phyloP scores from a whole-genome alignment of 148 eudicot species.

The Salicornia ramosissima region DNA sequence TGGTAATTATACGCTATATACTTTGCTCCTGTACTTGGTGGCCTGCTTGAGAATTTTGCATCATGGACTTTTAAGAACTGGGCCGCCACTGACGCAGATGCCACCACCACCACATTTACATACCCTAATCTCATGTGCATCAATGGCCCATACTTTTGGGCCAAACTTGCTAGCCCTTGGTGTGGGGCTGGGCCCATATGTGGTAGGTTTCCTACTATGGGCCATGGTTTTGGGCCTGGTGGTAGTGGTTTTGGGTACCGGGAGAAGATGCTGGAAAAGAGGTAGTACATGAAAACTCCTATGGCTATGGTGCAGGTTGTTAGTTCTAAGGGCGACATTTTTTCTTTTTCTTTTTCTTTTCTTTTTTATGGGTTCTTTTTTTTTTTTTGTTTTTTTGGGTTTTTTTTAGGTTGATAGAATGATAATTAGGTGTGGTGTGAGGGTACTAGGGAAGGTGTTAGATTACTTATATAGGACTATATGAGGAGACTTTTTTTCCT shows the following conservation, averaged over 20 bases:
- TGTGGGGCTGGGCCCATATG: slow-evolving; percentile 80
- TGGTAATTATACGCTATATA: slow-evolving; percentile 81
- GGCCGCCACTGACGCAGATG: slow-evolving; percentile 66
- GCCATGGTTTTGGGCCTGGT: slow-evolving; percentile 90
- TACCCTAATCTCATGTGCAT: slow-evolving; percentile 65
- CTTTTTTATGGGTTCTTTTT: too few species aligned
- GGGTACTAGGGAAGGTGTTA: not conserved
- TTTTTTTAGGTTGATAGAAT: too few species aligned
- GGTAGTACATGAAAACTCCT: slow-evolving; percentile 29
- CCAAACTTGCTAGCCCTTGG: slow-evolving; percentile 60
- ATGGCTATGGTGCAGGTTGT: slow-evolving; percentile 27
- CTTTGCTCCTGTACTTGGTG: slow-evolving; percentile 85
- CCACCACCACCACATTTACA: slow-evolving; percentile 80
- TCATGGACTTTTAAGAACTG: slow-evolving; percentile 72
- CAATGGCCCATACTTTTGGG: slow-evolving; percentile 61
- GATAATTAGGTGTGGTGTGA: not conserved
- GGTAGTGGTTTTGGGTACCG: slow-evolving; percentile 47
- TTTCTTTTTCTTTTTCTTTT: too few species aligned
- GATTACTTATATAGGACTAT: not conserved
- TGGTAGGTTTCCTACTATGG: slow-evolving; percentile 80
- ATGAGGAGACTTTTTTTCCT: too few species aligned
- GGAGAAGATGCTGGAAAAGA: slow-evolving; percentile 17
- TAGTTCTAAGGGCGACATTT: slow-evolving; percentile 31
- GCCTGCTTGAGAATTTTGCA: slow-evolving; percentile 72
- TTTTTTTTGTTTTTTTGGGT: too few species aligned